Evolutionary conservation across 257 asterid genomes (phyloP).

Genomic region (Petunia axillaris): DNA sequence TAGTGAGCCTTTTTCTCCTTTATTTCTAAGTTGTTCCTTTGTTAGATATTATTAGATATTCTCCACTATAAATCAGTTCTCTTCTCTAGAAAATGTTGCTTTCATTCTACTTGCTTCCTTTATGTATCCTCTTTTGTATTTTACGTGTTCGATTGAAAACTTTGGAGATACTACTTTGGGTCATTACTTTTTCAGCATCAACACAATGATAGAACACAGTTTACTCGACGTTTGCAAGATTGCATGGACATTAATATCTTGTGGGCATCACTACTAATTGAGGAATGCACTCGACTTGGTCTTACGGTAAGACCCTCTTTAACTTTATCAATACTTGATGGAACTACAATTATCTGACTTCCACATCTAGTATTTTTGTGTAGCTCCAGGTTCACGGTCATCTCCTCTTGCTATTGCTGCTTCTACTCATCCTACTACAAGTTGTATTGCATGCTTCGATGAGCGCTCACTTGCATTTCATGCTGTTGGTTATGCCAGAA

Average conservation of each 20-base stretch:
- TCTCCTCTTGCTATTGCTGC: conserved; percentile 98
- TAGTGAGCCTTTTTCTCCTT: not conserved
- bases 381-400: conserved; percentile 99
- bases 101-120: not conserved
- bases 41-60: not conserved
- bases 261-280: conserved; percentile 94
- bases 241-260: conserved; percentile 76
- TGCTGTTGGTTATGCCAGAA: conserved; percentile 96
- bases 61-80: not conserved
- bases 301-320: conserved; percentile 69
- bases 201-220: conserved; percentile 38
- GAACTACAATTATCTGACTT: conserved; percentile 42
- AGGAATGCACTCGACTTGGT: conserved; percentile 95
- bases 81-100: not conserved
- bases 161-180: conserved; percentile 4
- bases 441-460: conserved; percentile 87
- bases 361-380: conserved; percentile 77
- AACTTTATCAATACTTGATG: conserved; percentile 20
- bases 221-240: conserved; percentile 42
- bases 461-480: conserved; percentile 96
- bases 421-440: conserved; percentile 82
- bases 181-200: conserved; percentile 50
- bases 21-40: not conserved
- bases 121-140: not conserved
- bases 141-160: conserved; percentile 2